phyloP scores from a whole-genome alignment of 1,139 yeast genomes.

The Magnusiomyces tetraspermus region DNA sequence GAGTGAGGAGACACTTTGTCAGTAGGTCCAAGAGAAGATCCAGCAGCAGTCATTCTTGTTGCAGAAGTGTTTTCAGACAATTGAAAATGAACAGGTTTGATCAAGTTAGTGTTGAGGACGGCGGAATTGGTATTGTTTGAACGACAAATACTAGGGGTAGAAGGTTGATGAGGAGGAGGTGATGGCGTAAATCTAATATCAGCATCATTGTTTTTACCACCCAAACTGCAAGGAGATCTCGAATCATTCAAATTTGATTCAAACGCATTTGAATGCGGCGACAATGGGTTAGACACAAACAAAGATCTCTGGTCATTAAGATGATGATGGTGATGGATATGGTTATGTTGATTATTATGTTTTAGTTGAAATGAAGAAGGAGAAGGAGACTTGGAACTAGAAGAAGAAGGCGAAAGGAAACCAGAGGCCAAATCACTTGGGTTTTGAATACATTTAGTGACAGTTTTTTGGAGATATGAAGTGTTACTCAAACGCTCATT shows the following conservation, averaged over 20 bases:
- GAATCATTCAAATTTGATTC: background rate
- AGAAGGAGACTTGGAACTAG: conserved; percentile 6
- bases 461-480: background rate
- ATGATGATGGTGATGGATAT: conserved; percentile 6
- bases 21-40: conserved; percentile 9
- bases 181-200: conserved; percentile 8
- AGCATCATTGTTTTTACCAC: conserved; percentile 4
- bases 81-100: too few relatives aligned
- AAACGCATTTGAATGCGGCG: background rate
- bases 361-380: too few relatives aligned
- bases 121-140: background rate
- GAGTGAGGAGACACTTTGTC: conserved; percentile 12
- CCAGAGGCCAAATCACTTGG: background rate
- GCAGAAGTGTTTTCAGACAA: background rate
- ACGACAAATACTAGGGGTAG: background rate
- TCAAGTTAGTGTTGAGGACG: too few relatives aligned
- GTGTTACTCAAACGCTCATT: background rate
- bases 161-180: background rate
- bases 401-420: conserved; percentile 6
- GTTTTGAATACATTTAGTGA: background rate
- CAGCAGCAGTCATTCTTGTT: background rate
- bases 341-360: conserved; percentile 6
- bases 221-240: conserved; percentile 11
- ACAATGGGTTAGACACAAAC: background rate
- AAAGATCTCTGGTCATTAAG: background rate